Base-by-base conservation (phyloP, 75 land plant genomes). In the Ceratopteris richardii region DNA sequence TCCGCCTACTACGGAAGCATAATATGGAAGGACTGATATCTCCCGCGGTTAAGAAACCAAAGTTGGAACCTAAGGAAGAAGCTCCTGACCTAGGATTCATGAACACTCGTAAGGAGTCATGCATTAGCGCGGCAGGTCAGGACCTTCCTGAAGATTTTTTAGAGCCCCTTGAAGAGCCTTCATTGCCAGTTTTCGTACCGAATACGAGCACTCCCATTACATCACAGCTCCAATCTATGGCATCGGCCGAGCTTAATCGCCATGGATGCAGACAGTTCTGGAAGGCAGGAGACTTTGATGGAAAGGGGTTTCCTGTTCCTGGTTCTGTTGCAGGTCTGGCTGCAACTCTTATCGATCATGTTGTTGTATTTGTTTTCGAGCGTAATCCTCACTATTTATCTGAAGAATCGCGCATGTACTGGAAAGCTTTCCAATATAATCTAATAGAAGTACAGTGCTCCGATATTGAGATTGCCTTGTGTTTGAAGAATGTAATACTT, bases 141-240 rank as follows among this genome's bases (percentile, higher is more conserved):
- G 37, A 33, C 37, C 42, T 72, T 13, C 77, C 84, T 0, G 40
- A 47, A 0, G 85, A 81, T 17, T 82, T 82, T 56, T 54, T 78
- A 19, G 78, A 70, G 22, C 81, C 85, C 29, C 68, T 78, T 21
- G 24, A 24, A 1, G 28, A 24, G 25, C 2, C 28, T 2, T 52
- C 54, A 3, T 52, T 26, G 54, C 48, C 21, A 20, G 48, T 14
- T 46, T 46, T 52, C 28, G 43, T 19, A 23, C 47, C 48, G 43
- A 5, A 46, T 2, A 14, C 18, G 17, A 2, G 4, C 5, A 2
- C 50, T 46, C 22, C 50, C 3, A 14, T 17, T 33, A 9, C 37
- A 4, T 33, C 50, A 18, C 50, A 46, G 22, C 50, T 46, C 3
- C 50, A 14, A 2, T 2, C 22, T 46, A 17, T 17, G 5, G 22